Evolutionary conservation across 331 rosid genomes (phyloP).

Genomic region (Pyracantha coccinea): DNA sequence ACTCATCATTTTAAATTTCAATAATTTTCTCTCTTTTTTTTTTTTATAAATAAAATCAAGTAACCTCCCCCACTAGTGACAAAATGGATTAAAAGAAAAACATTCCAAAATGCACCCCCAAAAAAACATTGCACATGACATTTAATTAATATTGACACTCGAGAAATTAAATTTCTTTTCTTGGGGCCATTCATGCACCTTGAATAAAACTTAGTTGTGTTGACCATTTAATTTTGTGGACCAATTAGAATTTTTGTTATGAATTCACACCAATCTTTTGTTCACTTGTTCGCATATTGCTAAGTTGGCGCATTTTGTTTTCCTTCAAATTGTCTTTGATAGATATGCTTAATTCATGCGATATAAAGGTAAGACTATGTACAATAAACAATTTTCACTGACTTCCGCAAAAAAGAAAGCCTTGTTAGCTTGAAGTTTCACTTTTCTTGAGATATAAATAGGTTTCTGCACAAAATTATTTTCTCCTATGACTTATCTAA

Average conservation of each 20-base stretch:
- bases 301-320: neutral
- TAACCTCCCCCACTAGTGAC: too few species aligned
- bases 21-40: too few species aligned
- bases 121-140: constrained; percentile 1
- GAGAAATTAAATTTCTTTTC: neutral
- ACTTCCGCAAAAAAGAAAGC: accelerated
- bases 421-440: too few species aligned
- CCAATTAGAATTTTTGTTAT: neutral
- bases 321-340: neutral
- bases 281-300: neutral
- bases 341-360: too few species aligned
- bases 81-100: neutral
- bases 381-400: too few species aligned
- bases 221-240: neutral
- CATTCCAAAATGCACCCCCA: neutral
- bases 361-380: accelerated
- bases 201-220: neutral
- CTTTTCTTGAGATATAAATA: too few species aligned
- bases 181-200: constrained; percentile 12
- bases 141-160: neutral
- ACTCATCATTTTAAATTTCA: too few species aligned
- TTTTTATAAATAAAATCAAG: too few species aligned
- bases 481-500: neutral
- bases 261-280: neutral
- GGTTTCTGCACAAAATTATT: too few species aligned